A percentile compares a stretch with the other conserved stretches of the same genome.
Conservation (phyloP, 257 asterid genomes). For the Lithospermum erythrorhizon region DNA sequence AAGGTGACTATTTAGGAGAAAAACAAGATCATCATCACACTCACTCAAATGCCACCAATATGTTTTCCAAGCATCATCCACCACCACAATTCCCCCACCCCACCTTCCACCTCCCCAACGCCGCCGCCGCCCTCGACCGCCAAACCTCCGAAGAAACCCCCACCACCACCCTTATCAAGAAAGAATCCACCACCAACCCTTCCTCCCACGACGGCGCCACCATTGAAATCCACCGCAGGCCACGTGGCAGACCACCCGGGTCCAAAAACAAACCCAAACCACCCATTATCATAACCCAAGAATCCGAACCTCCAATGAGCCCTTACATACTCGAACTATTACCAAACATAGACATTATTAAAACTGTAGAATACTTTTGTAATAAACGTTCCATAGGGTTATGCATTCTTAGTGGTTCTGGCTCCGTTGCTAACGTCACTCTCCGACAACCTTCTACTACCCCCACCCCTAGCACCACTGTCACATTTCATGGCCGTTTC, state of each 20-base stretch:
- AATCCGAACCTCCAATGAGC: constrained; percentile 47
- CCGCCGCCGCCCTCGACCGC: constrained; percentile 12
- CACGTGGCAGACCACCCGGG: constrained; percentile 76
- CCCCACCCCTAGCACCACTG: constrained; percentile 54
- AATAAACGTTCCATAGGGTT: constrained; percentile 37
- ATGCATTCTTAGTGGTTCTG: constrained; percentile 50
- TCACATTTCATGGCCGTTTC: constrained; percentile 70
- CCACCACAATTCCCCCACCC: constrained; percentile 15
- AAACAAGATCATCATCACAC: constrained; percentile 18
- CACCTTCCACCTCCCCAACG: constrained; percentile 3
- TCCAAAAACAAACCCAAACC: constrained; percentile 68
- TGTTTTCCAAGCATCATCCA: constrained; percentile 46
- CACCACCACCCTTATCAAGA: background rate
- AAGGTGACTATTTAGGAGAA: constrained; percentile 34
- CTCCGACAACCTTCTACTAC: constrained; percentile 55
- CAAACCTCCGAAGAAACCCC: constrained; percentile 17
- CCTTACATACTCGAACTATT: constrained; percentile 68
- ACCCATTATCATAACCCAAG: constrained; percentile 41
- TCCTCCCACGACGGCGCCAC: constrained; percentile 43
- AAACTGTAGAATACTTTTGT: constrained; percentile 33
- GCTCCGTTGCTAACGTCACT: constrained; percentile 42
- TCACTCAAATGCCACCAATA: constrained; percentile 6
- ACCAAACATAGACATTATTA: constrained; percentile 41
- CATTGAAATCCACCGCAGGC: constrained; percentile 68
- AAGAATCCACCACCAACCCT: constrained; percentile 4